These are phyloP conservation scores for Iris pallida DNA, from an alignment of 116 monocot genomes.

Conservation along the genomic window DNA sequence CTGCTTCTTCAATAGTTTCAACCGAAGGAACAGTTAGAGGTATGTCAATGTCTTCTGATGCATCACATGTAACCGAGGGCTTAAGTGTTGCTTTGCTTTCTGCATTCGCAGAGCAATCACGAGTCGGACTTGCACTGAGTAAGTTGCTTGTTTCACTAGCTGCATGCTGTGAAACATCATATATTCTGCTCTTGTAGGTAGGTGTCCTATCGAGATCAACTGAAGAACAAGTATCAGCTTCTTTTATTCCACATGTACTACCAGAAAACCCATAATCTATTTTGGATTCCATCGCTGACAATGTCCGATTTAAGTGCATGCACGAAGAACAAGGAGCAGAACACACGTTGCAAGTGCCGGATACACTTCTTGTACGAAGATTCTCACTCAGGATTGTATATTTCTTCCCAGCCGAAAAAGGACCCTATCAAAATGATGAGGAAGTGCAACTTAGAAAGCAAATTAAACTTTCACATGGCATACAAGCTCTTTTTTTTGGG, in stretches of 20 bases:
- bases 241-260: slow-evolving; percentile 24
- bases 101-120: slow-evolving; percentile 51
- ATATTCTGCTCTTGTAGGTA: slow-evolving; percentile 30
- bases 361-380: slow-evolving; percentile 23
- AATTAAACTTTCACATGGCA: no score
- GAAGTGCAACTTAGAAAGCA: neutral
- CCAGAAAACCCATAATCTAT: slow-evolving; percentile 32
- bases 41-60: slow-evolving; percentile 46
- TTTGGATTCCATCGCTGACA: slow-evolving; percentile 53
- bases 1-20: slow-evolving; percentile 18
- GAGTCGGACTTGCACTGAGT: slow-evolving; percentile 38
- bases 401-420: slow-evolving; percentile 10
- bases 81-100: slow-evolving; percentile 43
- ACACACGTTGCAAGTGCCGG: slow-evolving; percentile 77
- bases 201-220: slow-evolving; percentile 16
- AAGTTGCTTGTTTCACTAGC: slow-evolving; percentile 59
- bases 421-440: slow-evolving; percentile 19
- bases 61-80: slow-evolving; percentile 25
- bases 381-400: slow-evolving; percentile 5
- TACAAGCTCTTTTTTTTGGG: no score
- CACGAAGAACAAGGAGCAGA: slow-evolving; percentile 86
- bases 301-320: slow-evolving; percentile 46
- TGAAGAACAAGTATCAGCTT: slow-evolving; percentile 39
- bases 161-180: slow-evolving; percentile 22
- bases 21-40: slow-evolving; percentile 20